Evolutionary conservation across 768 basidiomycete genomes (phyloP).

Genomic region (Termitomyces titanicus): DNA sequence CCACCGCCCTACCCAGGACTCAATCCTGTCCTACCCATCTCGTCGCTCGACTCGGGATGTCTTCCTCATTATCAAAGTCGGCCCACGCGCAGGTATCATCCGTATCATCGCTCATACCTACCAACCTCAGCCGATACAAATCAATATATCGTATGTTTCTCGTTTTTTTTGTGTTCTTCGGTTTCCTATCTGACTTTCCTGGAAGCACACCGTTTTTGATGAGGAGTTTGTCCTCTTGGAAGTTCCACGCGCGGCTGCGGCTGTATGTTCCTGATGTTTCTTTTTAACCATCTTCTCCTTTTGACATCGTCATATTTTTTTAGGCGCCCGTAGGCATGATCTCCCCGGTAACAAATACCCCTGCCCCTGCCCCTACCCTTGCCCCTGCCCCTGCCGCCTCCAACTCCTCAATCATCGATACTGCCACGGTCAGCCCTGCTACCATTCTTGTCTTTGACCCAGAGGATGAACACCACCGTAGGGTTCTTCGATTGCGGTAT

Average conservation of each 20-base stretch:
- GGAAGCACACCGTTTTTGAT: neutral
- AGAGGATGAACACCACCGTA: neutral
- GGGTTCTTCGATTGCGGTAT: neutral
- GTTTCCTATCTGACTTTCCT: neutral
- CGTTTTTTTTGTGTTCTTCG: neutral
- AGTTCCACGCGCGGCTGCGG: neutral
- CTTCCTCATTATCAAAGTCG: neutral
- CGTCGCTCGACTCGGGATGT: neutral
- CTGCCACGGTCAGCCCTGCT: too few relatives aligned
- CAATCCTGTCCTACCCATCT: too few relatives aligned
- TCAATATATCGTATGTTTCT: too few relatives aligned
- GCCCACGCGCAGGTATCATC: neutral
- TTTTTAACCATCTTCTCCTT: neutral
- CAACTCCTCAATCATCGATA: neutral
- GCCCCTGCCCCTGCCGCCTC: neutral
- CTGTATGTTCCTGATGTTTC: neutral
- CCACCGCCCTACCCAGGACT: conserved; percentile 1
- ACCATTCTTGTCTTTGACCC: neutral
- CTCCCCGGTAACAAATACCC: too few relatives aligned
- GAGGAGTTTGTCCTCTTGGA: neutral
- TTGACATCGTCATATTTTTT: neutral
- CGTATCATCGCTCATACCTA: neutral
- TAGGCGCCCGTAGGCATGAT: neutral
- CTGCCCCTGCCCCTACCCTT: neutral
- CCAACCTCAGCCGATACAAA: neutral